Base-by-base conservation (phyloP, 371 early-diverging fungal species). In the Basidiobolus meristosporus region DNA sequence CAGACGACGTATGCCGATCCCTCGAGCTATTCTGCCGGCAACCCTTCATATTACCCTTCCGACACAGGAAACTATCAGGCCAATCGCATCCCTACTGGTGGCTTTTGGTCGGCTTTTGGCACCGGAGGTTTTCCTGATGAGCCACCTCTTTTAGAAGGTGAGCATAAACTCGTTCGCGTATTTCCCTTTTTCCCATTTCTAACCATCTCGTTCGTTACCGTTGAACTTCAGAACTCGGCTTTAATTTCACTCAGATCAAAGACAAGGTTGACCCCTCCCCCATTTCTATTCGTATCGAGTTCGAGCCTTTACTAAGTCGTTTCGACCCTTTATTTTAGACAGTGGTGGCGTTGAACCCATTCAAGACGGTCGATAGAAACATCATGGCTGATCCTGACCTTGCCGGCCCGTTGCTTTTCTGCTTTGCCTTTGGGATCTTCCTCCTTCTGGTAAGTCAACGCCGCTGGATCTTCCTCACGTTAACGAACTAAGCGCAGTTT, bases 311-410 rank as follows among this genome's bases (percentile, higher is more conserved):
- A 33, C 11, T 28, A 40, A 30, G 16, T 11, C 14, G 20, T 41
- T 12, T 17, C 38, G 16, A 33, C 28, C 21, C 7, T 6, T 21
- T 34, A 2, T 50, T 20, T 15, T 45, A 78, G 72, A 78, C 82
- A 12, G 52, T 90, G 38, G 65, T 86, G 1, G 96, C 90, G 1
- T 62, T 96, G 41, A 90, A 92, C 53, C 91, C 92, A 4, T 71
- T 92, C 41, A 67, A 73, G 38, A 68, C 70, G 10, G 72, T 90
- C n/a, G 89, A 90, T 43, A 69, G 73, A 21, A 63, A 88, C 32
- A 86, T 95, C 41, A 88, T 93, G 77, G 84, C 82, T 40, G 88
- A 96, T 51, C 70, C 91, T 3, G 97, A 96, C 56, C 65, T 96
- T 51, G 88, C 88, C 4, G 97, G 97, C 0, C 97, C 97, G 23